A percentile compares a stretch with the other conserved stretches of the same genome.
phyloP scores from a whole-genome alignment of 2,329 filamentous ascomycete genomes.

The Diaporthe caulivora region DNA sequence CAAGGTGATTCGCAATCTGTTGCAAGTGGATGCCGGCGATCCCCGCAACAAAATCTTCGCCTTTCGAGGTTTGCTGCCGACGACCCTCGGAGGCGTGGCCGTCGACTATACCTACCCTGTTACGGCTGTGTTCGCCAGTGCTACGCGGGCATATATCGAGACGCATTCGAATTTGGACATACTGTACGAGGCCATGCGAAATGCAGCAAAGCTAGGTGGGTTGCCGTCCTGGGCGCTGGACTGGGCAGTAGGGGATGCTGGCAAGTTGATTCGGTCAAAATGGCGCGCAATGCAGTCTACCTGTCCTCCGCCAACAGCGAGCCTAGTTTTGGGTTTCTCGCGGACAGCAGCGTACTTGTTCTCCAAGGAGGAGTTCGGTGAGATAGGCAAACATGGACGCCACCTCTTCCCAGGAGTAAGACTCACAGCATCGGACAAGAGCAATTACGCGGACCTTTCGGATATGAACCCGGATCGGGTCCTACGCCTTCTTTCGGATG shows the following conservation, averaged over 20 bases:
- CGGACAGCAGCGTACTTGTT: neutral
- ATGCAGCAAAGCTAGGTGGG: neutral
- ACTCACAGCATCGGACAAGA: neutral
- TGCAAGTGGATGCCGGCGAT: neutral
- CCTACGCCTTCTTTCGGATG: neutral
- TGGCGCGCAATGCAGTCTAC: neutral
- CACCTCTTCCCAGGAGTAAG: neutral
- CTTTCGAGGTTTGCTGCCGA: neutral
- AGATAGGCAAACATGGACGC: neutral
- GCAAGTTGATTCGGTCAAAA: neutral
- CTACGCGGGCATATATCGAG: neutral
- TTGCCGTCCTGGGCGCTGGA: neutral
- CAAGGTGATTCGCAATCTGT: neutral
- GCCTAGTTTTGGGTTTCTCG: neutral
- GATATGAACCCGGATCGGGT: neutral
- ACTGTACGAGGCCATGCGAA: neutral
- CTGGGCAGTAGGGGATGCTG: neutral
- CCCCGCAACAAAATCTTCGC: neutral
- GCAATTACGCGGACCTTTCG: neutral
- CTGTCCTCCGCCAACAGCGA: neutral
- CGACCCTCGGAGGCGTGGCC: neutral
- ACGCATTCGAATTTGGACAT: neutral
- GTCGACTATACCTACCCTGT: neutral
- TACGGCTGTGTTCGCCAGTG: neutral
- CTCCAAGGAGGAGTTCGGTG: neutral